A percentile compares a stretch with the other conserved stretches of the same genome.
Evolutionary conservation across 257 asterid genomes (phyloP).

Genomic region (Ligustrum vulgare): DNA sequence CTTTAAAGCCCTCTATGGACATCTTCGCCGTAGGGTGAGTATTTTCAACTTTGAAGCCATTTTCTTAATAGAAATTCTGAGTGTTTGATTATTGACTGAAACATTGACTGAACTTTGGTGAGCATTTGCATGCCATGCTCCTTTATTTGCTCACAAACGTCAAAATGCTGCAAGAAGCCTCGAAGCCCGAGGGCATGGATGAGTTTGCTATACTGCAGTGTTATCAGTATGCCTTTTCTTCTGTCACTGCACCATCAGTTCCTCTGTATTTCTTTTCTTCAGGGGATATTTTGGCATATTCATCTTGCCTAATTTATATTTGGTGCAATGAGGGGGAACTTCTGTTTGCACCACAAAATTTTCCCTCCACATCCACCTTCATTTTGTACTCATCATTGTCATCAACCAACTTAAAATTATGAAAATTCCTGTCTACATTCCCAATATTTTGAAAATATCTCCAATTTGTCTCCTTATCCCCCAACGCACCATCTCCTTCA

Average conservation of each 20-base stretch:
- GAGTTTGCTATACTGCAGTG: neutral
- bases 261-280: neutral
- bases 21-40: conserved; percentile 96
- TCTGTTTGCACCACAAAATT: neutral
- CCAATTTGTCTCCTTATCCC: neutral
- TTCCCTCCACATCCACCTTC: neutral
- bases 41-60: conserved; percentile 15
- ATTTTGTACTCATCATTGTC: neutral
- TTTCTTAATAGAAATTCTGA: conserved; percentile 11
- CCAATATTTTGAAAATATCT: neutral
- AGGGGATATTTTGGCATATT: neutral
- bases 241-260: too few species aligned
- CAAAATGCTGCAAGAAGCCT: conserved; percentile 10
- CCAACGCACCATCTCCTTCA: neutral
- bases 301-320: neutral
- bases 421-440: neutral
- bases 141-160: conserved; percentile 3
- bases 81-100: conserved; percentile 19
- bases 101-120: conserved; percentile 12
- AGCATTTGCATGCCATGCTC: conserved; percentile 10
- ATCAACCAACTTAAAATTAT: neutral
- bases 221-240: too few species aligned
- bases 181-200: conserved; percentile 6
- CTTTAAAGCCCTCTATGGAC: conserved; percentile 90
- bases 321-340: neutral